phyloP scores from a whole-genome alignment of 2,329 filamentous ascomycete genomes.

The Penicillium oxalicum region DNA sequence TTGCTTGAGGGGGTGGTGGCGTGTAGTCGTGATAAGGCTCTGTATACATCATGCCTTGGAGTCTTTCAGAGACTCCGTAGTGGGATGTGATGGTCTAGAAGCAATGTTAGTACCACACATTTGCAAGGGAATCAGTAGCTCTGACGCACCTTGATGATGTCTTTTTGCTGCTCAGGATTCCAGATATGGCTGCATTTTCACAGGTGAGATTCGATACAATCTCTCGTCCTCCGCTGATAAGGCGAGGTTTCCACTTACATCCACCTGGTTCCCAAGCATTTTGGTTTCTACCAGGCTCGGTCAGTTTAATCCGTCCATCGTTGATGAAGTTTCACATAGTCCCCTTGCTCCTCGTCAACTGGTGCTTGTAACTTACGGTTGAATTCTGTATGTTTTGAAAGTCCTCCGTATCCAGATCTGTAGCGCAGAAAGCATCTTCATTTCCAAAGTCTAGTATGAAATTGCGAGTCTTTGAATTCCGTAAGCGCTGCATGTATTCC shows the following conservation, averaged over 20 bases:
- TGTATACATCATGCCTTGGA: slow-evolving; percentile 59
- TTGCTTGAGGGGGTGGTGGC: slow-evolving; percentile 11
- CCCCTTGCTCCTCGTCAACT: not conserved
- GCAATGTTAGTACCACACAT: not conserved
- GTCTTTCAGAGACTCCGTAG: slow-evolving; percentile 63
- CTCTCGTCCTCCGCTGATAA: not conserved
- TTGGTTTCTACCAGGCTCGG: slow-evolving; percentile 35
- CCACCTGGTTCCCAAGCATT: slow-evolving; percentile 58
- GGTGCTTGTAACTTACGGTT: slow-evolving; percentile 21
- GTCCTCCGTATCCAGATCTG: slow-evolving; percentile 33
- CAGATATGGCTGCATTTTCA: slow-evolving; percentile 56
- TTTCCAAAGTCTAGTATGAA: slow-evolving; percentile 42
- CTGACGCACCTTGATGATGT: slow-evolving; percentile 44
- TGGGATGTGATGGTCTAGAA: slow-evolving; percentile 47
- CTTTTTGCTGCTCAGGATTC: slow-evolving; percentile 56
- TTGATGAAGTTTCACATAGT: not conserved
- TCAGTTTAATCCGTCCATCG: slow-evolving; percentile 1
- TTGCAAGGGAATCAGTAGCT: slow-evolving; percentile 4
- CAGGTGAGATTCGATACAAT: slow-evolving; percentile 2
- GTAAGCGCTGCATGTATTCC: slow-evolving; percentile 24
- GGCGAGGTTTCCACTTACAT: slow-evolving; percentile 47
- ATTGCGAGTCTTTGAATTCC: slow-evolving; percentile 30
- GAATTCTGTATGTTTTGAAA: slow-evolving; percentile 29
- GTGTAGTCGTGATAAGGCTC: slow-evolving; percentile 41
- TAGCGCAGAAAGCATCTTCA: slow-evolving; percentile 37